Evolutionary conservation across 305 asterid genomes (phyloP).

Genomic region (Plantago coronopus): DNA sequence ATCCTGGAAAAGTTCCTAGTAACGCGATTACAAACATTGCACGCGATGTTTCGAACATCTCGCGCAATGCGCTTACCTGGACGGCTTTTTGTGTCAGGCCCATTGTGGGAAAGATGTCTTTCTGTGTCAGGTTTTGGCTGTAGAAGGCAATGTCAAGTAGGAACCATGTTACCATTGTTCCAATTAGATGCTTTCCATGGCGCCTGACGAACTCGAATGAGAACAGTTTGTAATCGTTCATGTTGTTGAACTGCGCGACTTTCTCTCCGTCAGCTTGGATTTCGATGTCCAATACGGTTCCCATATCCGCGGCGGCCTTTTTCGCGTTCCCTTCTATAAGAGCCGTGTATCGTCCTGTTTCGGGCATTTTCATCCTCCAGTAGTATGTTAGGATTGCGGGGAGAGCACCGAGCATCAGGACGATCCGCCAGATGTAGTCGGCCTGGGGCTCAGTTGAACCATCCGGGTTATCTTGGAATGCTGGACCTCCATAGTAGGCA

Average conservation of each 20-base stretch:
- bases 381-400: constrained; percentile 55
- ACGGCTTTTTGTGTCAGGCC: constrained; percentile 32
- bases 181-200: constrained; percentile 49
- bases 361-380: constrained; percentile 78
- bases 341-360: constrained; percentile 67
- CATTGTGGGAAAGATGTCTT: constrained; percentile 54
- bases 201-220: constrained; percentile 43
- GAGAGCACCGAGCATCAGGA: constrained; percentile 54
- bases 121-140: constrained; percentile 64
- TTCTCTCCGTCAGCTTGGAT: constrained; percentile 50
- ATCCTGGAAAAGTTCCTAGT: constrained; percentile 55
- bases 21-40: constrained; percentile 61
- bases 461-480: not conserved
- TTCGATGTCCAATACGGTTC: constrained; percentile 50
- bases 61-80: constrained; percentile 36
- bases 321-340: constrained; percentile 58
- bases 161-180: constrained; percentile 55
- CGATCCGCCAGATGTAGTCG: constrained; percentile 54
- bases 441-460: constrained; percentile 46
- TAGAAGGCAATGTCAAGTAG: constrained; percentile 51
- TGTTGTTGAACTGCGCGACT: constrained; percentile 35
- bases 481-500: constrained; percentile 21
- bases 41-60: constrained; percentile 54
- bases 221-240: constrained; percentile 40
- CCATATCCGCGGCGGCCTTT: constrained; percentile 65